Base-by-base conservation (phyloP, 768 basidiomycete species). In the Daedaleopsis nitida region DNA sequence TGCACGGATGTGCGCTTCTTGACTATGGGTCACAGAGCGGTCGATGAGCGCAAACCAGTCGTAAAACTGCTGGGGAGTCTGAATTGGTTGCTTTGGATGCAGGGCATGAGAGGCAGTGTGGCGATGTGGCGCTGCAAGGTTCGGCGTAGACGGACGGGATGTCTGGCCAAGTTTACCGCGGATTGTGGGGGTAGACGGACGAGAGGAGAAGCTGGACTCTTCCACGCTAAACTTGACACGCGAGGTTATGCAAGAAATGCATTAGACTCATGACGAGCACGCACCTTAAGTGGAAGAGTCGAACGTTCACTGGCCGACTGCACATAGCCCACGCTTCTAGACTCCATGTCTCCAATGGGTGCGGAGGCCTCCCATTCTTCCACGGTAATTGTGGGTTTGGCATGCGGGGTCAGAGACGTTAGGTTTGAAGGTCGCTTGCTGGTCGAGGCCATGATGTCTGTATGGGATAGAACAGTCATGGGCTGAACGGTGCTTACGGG, bases 1-100 rank as follows among this genome's bases (percentile, higher is more conserved):
- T 0, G 87, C 86, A 24, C 93, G 83, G 72, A 97, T 98, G 70
- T 95, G 89, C 6, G 93, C 86, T 69, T 98, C 96, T 69, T 98
- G 96, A 60, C 91, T 91, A 68, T 94, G 94, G 9, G 94, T 90
- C 39, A 97, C 92, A 3, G 91, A 90, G 16, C 90, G 82, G 65
- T 97, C 95, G 55, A 99, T 87, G 43, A 91, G 81, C 4, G 92
- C 81, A 73, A 95, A 96, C 89, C 95, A 97, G 76, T 98, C 96
- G 71, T 96, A 94, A 75, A 99, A 96, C 66, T 98, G 94, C 68
- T 98, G 94, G 1, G 95, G 89, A 0, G 94, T 96, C 63, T 89
- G 84, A 42, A 98, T 87, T 5, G 92, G 88, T 43, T 86, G 83
- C 52, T 82, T 84, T 2, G 92, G 91, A 69, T 91, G 88, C 16